Evolutionary conservation across 768 basidiomycete genomes (phyloP), one percentile per base, ranked within the genome.

Genomic region (Mycena belliarum): DNA sequence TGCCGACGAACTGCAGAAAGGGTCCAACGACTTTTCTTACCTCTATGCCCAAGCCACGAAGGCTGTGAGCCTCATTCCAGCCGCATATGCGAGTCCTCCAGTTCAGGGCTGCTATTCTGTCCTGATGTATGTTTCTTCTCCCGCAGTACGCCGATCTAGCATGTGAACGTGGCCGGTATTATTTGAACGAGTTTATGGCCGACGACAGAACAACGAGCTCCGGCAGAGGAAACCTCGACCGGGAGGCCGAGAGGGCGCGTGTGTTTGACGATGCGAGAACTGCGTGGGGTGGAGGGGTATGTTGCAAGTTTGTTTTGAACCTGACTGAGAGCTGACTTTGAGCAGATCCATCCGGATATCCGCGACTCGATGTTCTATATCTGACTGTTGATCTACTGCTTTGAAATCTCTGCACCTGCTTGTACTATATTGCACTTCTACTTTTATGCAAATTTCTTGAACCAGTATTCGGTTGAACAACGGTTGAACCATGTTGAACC

Each of bases 81-180:
- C 90, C 0, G 90, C 90, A 6, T 32, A 32, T 32, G n/a, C n/a
- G n/a, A n/a, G n/a, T n/a, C n/a, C n/a, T n/a, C n/a, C n/a, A n/a
- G n/a, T n/a, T n/a, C n/a, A n/a, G n/a, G n/a, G n/a, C n/a, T n/a
- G n/a, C n/a, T n/a, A n/a, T n/a, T n/a, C n/a, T n/a, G n/a, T n/a
- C n/a, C n/a, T n/a, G n/a, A n/a, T n/a, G n/a, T n/a, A n/a, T n/a
- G n/a, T n/a, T n/a, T n/a, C n/a, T n/a, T n/a, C n/a, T n/a, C n/a
- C n/a, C n/a, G n/a, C n/a, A n/a, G n/a, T 91, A 91, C 63, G 87
- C 89, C 8, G 90, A 93, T 71, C 71, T 93, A 49, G 91, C 89
- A 1, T 92, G 90, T 68, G 91, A 93, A 71, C 76, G 91, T 11
- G 91, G 87, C 0, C 73, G 91, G 35, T 87, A 79, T 66, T 93